Evolutionary conservation across 495 filamentous ascomycete species (phyloP).

Genomic region (Xylaria palmicola): DNA sequence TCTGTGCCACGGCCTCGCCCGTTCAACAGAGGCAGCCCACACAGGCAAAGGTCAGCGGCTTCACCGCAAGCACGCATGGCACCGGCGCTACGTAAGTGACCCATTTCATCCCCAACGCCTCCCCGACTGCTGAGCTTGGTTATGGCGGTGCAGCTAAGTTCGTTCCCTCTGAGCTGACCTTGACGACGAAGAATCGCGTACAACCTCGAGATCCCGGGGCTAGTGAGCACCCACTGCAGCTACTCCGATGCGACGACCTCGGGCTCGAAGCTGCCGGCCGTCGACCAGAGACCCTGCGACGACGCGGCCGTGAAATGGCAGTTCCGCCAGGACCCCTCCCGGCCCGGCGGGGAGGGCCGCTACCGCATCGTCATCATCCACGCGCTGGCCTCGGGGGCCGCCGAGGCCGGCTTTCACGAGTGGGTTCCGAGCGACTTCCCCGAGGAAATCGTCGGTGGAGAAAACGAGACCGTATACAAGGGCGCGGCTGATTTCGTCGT

Average conservation of each 20-base stretch:
- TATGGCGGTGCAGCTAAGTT: too few relatives aligned
- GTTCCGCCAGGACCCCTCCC: slow-evolving; percentile 27
- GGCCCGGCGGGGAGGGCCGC: slow-evolving; percentile 19
- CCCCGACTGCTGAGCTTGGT: too few relatives aligned
- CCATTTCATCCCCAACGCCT: background rate
- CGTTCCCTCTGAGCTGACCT: background rate
- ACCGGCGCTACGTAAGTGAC: slow-evolving; percentile 24
- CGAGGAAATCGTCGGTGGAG: slow-evolving; percentile 13
- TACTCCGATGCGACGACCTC: slow-evolving; percentile 23
- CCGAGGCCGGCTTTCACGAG: slow-evolving; percentile 23
- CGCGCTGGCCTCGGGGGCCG: slow-evolving; percentile 10
- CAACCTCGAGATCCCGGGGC: slow-evolving; percentile 19
- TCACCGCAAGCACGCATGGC: slow-evolving; percentile 23
- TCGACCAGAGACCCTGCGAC: slow-evolving; percentile 16
- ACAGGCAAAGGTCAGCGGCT: slow-evolving; percentile 19
- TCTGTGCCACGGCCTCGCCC: slow-evolving; percentile 23
- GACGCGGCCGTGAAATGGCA: slow-evolving; percentile 26
- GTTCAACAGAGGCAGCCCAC: slow-evolving; percentile 17
- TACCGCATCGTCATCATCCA: slow-evolving; percentile 26
- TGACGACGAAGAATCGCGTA: slow-evolving; percentile 20
- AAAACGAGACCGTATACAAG: slow-evolving; percentile 18
- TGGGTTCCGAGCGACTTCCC: slow-evolving; percentile 26
- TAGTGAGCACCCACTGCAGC: slow-evolving; percentile 14
- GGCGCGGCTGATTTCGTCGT: slow-evolving; percentile 22
- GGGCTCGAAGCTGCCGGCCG: slow-evolving; percentile 15